These are phyloP conservation scores for Ogataea degrootiae DNA, from an alignment of 805 yeast genomes.

Conservation along the genomic window DNA sequence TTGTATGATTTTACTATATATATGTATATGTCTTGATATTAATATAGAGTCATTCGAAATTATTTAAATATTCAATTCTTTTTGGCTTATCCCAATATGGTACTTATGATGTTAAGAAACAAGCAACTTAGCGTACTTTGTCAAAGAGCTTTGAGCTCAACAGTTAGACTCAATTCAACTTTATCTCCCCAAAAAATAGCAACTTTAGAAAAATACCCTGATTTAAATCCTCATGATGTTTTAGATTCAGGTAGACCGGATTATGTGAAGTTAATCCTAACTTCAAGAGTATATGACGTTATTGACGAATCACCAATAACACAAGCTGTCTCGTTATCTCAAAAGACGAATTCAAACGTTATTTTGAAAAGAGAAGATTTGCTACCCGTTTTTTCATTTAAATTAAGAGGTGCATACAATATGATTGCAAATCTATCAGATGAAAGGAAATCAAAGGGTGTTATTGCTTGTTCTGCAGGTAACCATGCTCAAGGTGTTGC, in stretches of 20 bases:
- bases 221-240: constrained; percentile 46
- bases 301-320: constrained; percentile 86
- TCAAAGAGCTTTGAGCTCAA: not conserved
- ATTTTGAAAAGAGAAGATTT: constrained; percentile 87
- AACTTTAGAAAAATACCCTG: constrained; percentile 37
- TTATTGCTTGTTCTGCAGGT: constrained; percentile 97
- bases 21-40: too few relatives aligned
- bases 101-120: too few relatives aligned
- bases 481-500: constrained; percentile 99
- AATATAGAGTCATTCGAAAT: too few relatives aligned
- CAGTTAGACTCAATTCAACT: not conserved
- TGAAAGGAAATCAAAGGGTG: constrained; percentile 72
- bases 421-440: constrained; percentile 84
- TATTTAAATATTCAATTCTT: too few relatives aligned
- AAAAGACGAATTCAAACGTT: constrained; percentile 70
- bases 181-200: constrained; percentile 1
- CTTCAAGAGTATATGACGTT: constrained; percentile 93
- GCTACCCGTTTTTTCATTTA: constrained; percentile 92
- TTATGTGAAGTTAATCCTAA: constrained; percentile 82
- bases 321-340: constrained; percentile 68
- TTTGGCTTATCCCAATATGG: too few relatives aligned
- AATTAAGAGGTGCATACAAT: constrained; percentile 95
- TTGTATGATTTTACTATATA: too few relatives aligned
- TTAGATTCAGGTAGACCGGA: constrained; percentile 74
- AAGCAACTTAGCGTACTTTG: too few relatives aligned